A percentile compares a stretch with the other conserved stretches of the same genome.
phyloP scores from a whole-genome alignment of 805 yeast species.

The Hanseniaspora occidentalis region DNA sequence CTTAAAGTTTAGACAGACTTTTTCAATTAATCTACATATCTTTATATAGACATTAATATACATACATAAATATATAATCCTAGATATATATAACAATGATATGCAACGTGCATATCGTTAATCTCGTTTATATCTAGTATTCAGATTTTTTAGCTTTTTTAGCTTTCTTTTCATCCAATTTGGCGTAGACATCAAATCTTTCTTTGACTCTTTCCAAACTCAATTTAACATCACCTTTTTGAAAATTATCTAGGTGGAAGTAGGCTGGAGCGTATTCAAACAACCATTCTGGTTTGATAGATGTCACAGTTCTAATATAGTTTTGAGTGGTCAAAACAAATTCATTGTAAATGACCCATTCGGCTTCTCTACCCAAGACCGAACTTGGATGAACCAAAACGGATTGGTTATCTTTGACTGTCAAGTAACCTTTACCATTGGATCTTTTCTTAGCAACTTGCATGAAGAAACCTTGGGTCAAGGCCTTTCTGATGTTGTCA shows the following conservation, averaged over 20 bases:
- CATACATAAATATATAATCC: too few relatives aligned
- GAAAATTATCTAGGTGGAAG: constrained; percentile 50
- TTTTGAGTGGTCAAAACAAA: constrained; percentile 88
- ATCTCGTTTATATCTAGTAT: neutral
- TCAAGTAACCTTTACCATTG: constrained; percentile 71
- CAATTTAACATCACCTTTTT: constrained; percentile 59
- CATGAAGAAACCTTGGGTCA: constrained; percentile 93
- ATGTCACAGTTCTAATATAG: constrained; percentile 87
- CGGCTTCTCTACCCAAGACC: constrained; percentile 75
- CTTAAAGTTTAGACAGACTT: too few relatives aligned
- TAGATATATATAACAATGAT: too few relatives aligned
- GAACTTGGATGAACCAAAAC: constrained; percentile 91
- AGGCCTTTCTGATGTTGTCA: constrained; percentile 71
- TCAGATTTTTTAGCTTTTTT: constrained; percentile 9
- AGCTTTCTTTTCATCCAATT: constrained; percentile 16
- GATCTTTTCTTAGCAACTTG: constrained; percentile 90
- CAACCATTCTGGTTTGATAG: constrained; percentile 86
- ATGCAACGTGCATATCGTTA: too few relatives aligned
- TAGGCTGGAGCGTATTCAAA: constrained; percentile 63
- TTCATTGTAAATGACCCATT: constrained; percentile 92
- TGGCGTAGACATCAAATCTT: constrained; percentile 33
- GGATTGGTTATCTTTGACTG: constrained; percentile 93
- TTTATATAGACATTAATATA: too few relatives aligned
- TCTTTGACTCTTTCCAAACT: constrained; percentile 50
- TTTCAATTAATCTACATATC: too few relatives aligned